Evolutionary conservation across 2,329 filamentous ascomycete species (phyloP).

Genomic region (Pseudogymnoascus sp.): DNA sequence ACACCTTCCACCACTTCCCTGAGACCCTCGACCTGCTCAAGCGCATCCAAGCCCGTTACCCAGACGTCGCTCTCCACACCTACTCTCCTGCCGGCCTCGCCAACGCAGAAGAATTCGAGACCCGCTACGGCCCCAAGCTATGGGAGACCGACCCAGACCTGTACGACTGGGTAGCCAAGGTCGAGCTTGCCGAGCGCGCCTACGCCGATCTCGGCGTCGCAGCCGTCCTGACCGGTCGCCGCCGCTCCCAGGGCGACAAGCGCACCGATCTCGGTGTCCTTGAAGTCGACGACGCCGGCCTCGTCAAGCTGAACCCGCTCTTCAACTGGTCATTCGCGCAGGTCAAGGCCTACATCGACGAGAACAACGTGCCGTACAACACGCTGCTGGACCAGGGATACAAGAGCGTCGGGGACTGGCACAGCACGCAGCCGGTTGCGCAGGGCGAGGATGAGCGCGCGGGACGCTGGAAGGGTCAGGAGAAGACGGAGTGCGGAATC

Average conservation of each 20-base stretch:
- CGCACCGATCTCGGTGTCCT: conserved; percentile 84
- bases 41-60: conserved; percentile 67
- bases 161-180: conserved; percentile 97
- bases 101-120: conserved; percentile 69
- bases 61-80: conserved; percentile 71
- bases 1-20: conserved; percentile 74
- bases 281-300: conserved; percentile 77
- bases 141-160: conserved; percentile 82
- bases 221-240: conserved; percentile 85
- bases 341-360: conserved; percentile 78
- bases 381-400: conserved; percentile 86
- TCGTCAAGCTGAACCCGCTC: conserved; percentile 96
- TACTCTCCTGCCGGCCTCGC: conserved; percentile 77
- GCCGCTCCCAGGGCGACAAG: conserved; percentile 87
- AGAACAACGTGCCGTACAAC: conserved; percentile 89
- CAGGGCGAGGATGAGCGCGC: conserved; percentile 93
- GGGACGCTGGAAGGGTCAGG: conserved; percentile 91
- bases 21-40: conserved; percentile 71
- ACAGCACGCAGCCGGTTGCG: conserved; percentile 84
- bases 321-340: conserved; percentile 90
- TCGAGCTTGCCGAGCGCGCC: conserved; percentile 88
- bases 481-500: conserved; percentile 96
- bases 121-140: conserved; percentile 70
- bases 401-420: conserved; percentile 97
- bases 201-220: conserved; percentile 82